Percentiles rank a stretch among this genome's conserved stretches.
Conservation (phyloP, 2,329 filamentous ascomycete genomes). For the Colletotrichum cereale region DNA sequence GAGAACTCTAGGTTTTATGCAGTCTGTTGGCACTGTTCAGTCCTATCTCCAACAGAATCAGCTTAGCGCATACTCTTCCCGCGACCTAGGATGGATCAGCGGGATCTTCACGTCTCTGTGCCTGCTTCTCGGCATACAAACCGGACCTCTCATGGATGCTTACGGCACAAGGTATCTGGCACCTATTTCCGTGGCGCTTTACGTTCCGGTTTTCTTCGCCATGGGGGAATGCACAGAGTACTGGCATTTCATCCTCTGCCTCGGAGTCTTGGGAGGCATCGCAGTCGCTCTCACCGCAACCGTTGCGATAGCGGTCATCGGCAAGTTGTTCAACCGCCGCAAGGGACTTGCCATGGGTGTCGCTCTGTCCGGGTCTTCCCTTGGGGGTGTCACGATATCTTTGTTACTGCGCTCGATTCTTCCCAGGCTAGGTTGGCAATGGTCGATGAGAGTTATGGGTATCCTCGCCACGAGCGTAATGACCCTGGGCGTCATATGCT, state of each 20-base stretch:
- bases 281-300: conserved; percentile 55
- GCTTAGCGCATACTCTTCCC: conserved; percentile 54
- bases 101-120: conserved; percentile 60
- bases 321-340: conserved; percentile 46
- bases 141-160: conserved; percentile 62
- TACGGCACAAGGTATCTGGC: conserved; percentile 58
- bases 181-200: conserved; percentile 51
- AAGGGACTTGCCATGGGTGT: conserved; percentile 46
- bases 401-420: conserved; percentile 50
- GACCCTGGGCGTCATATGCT: conserved; percentile 50
- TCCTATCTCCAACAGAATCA: conserved; percentile 60
- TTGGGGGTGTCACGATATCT: conserved; percentile 50
- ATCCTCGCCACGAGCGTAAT: conserved; percentile 47
- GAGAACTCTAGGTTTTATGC: conserved; percentile 56
- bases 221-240: conserved; percentile 60
- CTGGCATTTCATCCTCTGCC: conserved; percentile 61
- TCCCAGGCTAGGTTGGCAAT: conserved; percentile 48
- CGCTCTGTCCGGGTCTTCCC: conserved; percentile 42
- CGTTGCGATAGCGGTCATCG: conserved; percentile 49
- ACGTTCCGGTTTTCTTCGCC: conserved; percentile 57
- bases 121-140: conserved; percentile 59
- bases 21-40: conserved; percentile 61
- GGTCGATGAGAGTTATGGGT: conserved; percentile 50
- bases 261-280: conserved; percentile 58
- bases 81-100: conserved; percentile 64